Evolutionary conservation across 2,329 filamentous ascomycete species (phyloP), one percentile per base, ranked within the genome.

Genomic region (Neofusicoccum ribis): DNA sequence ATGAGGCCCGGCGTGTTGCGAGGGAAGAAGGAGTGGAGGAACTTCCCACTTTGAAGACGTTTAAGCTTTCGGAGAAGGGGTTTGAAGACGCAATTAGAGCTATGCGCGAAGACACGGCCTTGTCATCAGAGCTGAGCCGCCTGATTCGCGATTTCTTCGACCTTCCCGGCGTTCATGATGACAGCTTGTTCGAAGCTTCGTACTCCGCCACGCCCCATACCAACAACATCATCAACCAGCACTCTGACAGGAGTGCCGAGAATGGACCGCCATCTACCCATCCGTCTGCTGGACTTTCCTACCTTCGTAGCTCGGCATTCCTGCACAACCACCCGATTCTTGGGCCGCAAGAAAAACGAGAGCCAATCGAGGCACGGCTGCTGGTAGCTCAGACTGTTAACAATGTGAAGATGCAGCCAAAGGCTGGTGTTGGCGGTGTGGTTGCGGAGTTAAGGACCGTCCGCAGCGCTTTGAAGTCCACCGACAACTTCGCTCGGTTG

Each of bases 221-320:
- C 1, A 2, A 14, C 3, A 7, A 50, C 2, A 2, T 11, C 3
- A 15, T 5, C 5, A 9, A 20, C 23, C 7, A 31, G 6, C 27
- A 31, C 27, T 31, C 5, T 31, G 27, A 17, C 9, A 23, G n/a
- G 37, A 9, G 37, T 15, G 9, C 15, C 27, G 37, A 51, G 4
- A 54, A 56, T 15, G 58, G 50, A 31, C 58, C 58, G n/a, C 85
- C 86, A 1, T 83, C 83, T 65, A 89, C 88, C 7, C 88, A 90
- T 74, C 88, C 88, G 2, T 88, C 85, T 3, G 88, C 85, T 4
- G 88, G 88, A 68, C 78, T 90, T 5, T 84, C 85, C 14, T 89
- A 90, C 72, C 77, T 85, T 3, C 83, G 85, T 56, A 85, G 84
- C 12, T 80, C 82, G 63, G 79, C 84, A 23, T 79, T 84, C 70